Percentiles rank a stretch among this genome's conserved stretches.
Conservation (phyloP, 495 filamentous ascomycete species). For the Penicillium cosmopolitanum region DNA sequence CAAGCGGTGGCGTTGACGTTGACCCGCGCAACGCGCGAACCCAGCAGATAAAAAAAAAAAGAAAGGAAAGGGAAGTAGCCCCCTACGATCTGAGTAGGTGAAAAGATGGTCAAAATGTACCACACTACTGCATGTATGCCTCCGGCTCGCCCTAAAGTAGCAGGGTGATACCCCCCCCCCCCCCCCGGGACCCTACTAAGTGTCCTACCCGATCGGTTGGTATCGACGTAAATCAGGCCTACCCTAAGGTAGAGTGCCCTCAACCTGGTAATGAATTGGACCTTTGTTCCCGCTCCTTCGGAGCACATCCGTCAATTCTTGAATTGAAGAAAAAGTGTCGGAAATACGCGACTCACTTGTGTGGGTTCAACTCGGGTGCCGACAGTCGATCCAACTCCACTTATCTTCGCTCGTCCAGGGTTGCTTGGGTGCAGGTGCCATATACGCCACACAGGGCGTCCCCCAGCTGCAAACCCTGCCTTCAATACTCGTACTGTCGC, state of each 20-base stretch:
- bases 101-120: too few species aligned
- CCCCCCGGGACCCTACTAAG: too few species aligned
- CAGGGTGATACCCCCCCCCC: too few species aligned
- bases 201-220: too few species aligned
- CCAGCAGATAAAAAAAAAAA: slow-evolving; percentile 5
- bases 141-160: too few species aligned
- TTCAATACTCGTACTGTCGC: background rate
- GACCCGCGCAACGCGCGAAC: background rate
- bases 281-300: background rate
- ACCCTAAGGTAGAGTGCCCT: too few species aligned
- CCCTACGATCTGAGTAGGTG: background rate
- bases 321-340: background rate
- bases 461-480: slow-evolving; percentile 3
- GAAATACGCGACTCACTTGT: slow-evolving; percentile 6
- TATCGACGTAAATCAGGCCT: too few species aligned
- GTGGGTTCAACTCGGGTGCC: slow-evolving; percentile 8
- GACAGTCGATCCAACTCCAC: slow-evolving; percentile 15
- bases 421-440: background rate
- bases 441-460: background rate
- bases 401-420: slow-evolving; percentile 5
- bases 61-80: background rate
- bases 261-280: too few species aligned
- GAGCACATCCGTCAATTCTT: background rate
- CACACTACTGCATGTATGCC: too few species aligned
- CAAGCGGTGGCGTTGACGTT: background rate